Conservation (phyloP, 805 yeast genomes). For the Metschnikowia cubensis region DNA sequence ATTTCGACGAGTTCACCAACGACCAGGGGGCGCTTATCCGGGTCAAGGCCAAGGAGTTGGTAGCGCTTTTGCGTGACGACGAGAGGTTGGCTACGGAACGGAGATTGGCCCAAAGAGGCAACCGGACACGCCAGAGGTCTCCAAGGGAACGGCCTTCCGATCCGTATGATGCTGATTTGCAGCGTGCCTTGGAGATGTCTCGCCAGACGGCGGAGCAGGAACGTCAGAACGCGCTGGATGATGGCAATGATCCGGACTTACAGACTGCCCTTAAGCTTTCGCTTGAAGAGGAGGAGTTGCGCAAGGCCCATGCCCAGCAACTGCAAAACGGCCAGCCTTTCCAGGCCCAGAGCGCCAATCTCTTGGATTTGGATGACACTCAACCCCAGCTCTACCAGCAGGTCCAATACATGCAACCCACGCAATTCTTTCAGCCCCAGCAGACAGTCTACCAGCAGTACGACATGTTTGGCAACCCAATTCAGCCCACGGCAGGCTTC, state of each 20-base stretch:
- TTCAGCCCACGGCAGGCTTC: slow-evolving; percentile 54
- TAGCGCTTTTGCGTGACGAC: slow-evolving; percentile 73
- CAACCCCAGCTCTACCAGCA: slow-evolving; percentile 19
- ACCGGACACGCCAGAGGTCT: background rate
- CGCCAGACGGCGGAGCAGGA: slow-evolving; percentile 82
- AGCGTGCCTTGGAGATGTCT: slow-evolving; percentile 76
- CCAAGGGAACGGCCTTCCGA: slow-evolving; percentile 16
- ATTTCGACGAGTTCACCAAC: slow-evolving; percentile 66
- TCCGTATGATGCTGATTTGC: slow-evolving; percentile 71
- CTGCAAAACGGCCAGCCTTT: background rate
- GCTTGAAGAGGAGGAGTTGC: slow-evolving; percentile 71
- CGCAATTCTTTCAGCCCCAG: slow-evolving; percentile 14
- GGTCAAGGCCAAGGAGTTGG: slow-evolving; percentile 85
- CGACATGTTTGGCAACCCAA: slow-evolving; percentile 68
- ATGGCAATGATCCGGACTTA: slow-evolving; percentile 60
- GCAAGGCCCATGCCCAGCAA: slow-evolving; percentile 42
- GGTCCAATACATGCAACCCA: slow-evolving; percentile 10
- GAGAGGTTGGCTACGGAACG: slow-evolving; percentile 76
- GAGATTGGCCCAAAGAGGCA: slow-evolving; percentile 28
- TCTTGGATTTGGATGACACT: slow-evolving; percentile 51
- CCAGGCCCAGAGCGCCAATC: slow-evolving; percentile 32
- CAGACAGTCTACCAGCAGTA: slow-evolving; percentile 30
- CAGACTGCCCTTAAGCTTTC: slow-evolving; percentile 67
- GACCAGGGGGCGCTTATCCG: slow-evolving; percentile 88
- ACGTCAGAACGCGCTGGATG: slow-evolving; percentile 44